These are phyloP conservation scores for Immersiporthe knoxdaviesiana DNA, from an alignment of 2,329 filamentous ascomycete genomes.

Conservation along the genomic window DNA sequence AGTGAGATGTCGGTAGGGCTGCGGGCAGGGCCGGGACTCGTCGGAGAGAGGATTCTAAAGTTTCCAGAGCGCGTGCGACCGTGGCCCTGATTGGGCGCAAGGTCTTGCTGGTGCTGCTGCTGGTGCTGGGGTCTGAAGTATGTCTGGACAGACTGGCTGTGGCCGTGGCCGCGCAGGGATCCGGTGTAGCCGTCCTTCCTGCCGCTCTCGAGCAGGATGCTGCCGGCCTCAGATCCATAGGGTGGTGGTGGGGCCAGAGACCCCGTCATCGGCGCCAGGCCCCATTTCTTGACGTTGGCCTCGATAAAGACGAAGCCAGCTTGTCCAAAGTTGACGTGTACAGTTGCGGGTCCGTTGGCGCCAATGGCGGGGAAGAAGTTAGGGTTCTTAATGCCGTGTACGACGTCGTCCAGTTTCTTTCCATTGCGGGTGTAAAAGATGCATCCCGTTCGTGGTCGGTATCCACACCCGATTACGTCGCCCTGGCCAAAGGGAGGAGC, in stretches of 20 bases:
- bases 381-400: slow-evolving; percentile 87
- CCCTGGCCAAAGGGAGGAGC: slow-evolving; percentile 87
- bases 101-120: slow-evolving; percentile 38
- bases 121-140: slow-evolving; percentile 42
- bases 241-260: slow-evolving; percentile 93
- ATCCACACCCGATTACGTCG: slow-evolving; percentile 94
- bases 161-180: slow-evolving; percentile 42
- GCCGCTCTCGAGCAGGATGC: slow-evolving; percentile 89
- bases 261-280: slow-evolving; percentile 91
- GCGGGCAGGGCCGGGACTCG: slow-evolving; percentile 84
- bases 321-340: slow-evolving; percentile 98
- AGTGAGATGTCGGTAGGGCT: slow-evolving; percentile 96
- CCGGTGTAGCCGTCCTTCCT: slow-evolving; percentile 60
- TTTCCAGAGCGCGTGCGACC: slow-evolving; percentile 74
- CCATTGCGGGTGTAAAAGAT: slow-evolving; percentile 99
- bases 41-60: slow-evolving; percentile 73
- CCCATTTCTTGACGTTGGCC: slow-evolving; percentile 99
- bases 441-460: slow-evolving; percentile 89
- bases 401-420: slow-evolving; percentile 94
- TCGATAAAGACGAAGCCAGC: slow-evolving; percentile 99
- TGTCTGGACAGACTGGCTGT: slow-evolving; percentile 53
- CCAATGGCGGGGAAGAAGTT: slow-evolving; percentile 99
- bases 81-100: slow-evolving; percentile 62
- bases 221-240: slow-evolving; percentile 96
- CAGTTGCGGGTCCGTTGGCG: slow-evolving; percentile 86